phyloP scores from a whole-genome alignment of 495 filamentous ascomycete species.

The Trichoderma virens region DNA sequence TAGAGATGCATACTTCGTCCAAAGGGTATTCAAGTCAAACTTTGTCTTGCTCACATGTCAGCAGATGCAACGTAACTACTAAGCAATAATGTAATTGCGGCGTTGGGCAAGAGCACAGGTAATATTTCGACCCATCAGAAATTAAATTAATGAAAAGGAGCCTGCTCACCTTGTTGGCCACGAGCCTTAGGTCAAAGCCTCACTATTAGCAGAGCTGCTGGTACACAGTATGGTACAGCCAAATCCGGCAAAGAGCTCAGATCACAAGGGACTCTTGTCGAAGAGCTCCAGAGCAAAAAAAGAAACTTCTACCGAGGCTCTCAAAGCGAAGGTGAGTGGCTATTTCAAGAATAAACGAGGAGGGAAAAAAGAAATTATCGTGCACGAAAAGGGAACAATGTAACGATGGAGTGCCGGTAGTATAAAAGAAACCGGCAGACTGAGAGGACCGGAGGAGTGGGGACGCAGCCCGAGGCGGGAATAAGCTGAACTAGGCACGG shows the following conservation, averaged over 20 bases:
- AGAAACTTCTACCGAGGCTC: not conserved
- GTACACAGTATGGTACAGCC: not conserved
- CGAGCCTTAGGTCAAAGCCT: not conserved
- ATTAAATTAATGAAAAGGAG: not conserved
- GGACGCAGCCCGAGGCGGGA: slow-evolving; percentile 3
- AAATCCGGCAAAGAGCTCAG: not conserved
- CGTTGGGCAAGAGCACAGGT: not conserved
- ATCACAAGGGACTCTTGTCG: not conserved
- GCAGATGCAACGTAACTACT: not conserved
- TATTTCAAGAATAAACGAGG: not conserved
- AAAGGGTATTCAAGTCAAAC: not conserved
- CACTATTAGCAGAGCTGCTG: not conserved
- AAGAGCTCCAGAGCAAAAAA: not conserved
- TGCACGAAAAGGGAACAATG: slow-evolving; percentile 3
- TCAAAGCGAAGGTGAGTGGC: not conserved
- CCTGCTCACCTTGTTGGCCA: not conserved
- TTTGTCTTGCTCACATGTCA: not conserved
- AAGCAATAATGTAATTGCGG: not conserved
- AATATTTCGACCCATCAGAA: not conserved
- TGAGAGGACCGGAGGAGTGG: slow-evolving; percentile 7
- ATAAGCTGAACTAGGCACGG: slow-evolving; percentile 3
- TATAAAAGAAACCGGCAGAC: slow-evolving; percentile 9
- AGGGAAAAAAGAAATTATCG: not conserved
- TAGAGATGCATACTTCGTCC: not conserved
- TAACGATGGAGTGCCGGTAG: slow-evolving; percentile 9